Evolutionary conservation across 2,329 filamentous ascomycete species (phyloP).

Genomic region (Fusarium sp.): DNA sequence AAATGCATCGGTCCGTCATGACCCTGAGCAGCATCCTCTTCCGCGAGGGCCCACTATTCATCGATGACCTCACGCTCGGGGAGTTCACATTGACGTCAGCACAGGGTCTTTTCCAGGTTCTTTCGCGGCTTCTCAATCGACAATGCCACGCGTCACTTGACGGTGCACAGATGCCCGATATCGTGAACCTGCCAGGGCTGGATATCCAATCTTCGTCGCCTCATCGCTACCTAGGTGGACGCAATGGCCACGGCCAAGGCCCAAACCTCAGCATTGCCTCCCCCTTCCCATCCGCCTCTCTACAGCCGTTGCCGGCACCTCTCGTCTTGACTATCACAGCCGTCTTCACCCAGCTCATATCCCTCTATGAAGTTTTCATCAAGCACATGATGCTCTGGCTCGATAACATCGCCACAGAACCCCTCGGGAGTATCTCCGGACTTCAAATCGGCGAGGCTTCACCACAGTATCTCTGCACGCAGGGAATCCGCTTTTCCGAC

Average conservation of each 20-base stretch:
- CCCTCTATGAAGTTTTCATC: background rate
- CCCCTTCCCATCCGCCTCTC: background rate
- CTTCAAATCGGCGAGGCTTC: background rate
- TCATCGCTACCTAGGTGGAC: background rate
- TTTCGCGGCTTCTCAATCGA: background rate
- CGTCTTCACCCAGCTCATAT: background rate
- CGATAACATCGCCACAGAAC: background rate
- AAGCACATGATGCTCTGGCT: background rate
- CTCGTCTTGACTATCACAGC: background rate
- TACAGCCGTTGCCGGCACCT: background rate
- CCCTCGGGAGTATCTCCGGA: background rate
- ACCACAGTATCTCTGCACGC: background rate
- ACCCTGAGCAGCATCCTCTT: background rate
- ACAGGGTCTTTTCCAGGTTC: background rate
- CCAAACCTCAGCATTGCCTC: background rate
- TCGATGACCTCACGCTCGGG: background rate
- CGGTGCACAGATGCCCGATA: background rate
- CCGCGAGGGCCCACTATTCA: background rate
- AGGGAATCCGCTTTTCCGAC: background rate
- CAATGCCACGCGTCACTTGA: fast-evolving
- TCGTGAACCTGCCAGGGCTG: background rate
- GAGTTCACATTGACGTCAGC: background rate
- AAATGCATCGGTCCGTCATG: background rate
- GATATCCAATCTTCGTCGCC: background rate
- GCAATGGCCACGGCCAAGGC: too few relatives aligned